Evolutionary conservation across 2,329 filamentous ascomycete genomes (phyloP).

Genomic region (Diplodia seriata): DNA sequence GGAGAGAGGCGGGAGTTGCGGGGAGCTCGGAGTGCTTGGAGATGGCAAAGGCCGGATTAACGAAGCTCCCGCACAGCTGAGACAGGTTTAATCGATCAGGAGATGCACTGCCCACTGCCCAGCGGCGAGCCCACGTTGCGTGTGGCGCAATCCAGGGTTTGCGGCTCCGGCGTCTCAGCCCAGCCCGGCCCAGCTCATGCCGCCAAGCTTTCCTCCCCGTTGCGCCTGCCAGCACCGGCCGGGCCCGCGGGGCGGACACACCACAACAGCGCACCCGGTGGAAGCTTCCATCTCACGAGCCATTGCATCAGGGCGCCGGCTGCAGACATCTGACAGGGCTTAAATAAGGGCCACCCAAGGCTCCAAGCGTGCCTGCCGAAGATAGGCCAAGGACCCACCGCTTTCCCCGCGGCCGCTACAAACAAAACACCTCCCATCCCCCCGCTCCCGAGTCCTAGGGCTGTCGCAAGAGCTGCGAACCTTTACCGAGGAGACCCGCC

Average conservation of each 20-base stretch:
- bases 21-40: neutral
- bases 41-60: constrained; percentile 8
- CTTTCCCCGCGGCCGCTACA: constrained; percentile 7
- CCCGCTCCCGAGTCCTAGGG: neutral
- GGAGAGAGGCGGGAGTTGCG: neutral
- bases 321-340: neutral
- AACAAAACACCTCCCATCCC: constrained; percentile 1
- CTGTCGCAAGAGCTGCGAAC: neutral
- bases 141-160: neutral
- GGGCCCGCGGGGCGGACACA: neutral
- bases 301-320: neutral
- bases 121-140: neutral
- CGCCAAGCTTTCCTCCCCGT: neutral
- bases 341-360: neutral
- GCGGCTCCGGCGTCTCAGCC: constrained; percentile 2
- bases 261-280: neutral
- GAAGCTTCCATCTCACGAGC: constrained; percentile 6
- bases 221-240: neutral
- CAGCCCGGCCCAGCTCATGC: neutral
- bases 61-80: neutral
- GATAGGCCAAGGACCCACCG: constrained; percentile 19
- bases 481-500: too few relatives aligned
- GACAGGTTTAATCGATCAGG: constrained; percentile 16
- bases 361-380: constrained; percentile 24
- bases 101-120: constrained; percentile 20